phyloP scores from a whole-genome alignment of 2,329 filamentous ascomycete species.

The Akanthomyces uredinophilus region DNA sequence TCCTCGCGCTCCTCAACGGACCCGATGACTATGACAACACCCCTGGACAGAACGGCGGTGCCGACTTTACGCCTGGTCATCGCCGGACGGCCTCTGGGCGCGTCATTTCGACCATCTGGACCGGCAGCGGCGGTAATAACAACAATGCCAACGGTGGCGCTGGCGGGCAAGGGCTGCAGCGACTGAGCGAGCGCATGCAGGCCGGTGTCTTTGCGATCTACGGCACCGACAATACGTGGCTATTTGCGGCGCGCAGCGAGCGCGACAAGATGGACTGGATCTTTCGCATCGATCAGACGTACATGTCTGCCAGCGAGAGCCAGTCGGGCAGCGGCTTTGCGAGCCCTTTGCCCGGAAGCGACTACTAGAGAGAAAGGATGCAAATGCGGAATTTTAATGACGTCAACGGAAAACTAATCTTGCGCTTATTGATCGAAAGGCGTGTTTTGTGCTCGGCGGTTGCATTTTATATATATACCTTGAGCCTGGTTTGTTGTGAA shows the following conservation, averaged over 20 bases:
- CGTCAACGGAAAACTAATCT: conserved; percentile 7
- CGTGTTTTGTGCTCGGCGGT: background rate
- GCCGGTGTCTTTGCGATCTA: conserved; percentile 90
- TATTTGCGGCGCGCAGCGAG: conserved; percentile 86
- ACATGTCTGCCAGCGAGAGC: conserved; percentile 45
- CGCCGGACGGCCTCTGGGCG: conserved; percentile 46
- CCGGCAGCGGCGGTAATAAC: conserved; percentile 43
- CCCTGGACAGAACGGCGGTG: conserved; percentile 27
- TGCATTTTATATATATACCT: background rate
- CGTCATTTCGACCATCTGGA: conserved; percentile 52
- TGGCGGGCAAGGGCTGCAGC: conserved; percentile 39
- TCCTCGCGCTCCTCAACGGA: conserved; percentile 67
- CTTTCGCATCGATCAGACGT: conserved; percentile 83
- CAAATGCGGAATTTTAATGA: conserved; percentile 10
- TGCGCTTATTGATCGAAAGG: background rate
- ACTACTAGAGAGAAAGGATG: conserved; percentile 21
- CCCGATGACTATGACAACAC: conserved; percentile 34
- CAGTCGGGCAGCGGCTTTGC: conserved; percentile 31
- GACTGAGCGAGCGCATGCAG: conserved; percentile 54
- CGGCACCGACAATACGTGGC: conserved; percentile 87
- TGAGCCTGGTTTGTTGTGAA: background rate
- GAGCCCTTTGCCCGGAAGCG: conserved; percentile 30
- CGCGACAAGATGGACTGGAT: conserved; percentile 97
- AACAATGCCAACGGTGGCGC: conserved; percentile 32
- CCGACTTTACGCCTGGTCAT: conserved; percentile 41